A percentile compares a stretch with the other conserved stretches of the same genome.
Conservation (phyloP, 2,329 filamentous ascomycete species). For the Trichoderma polysporum region DNA sequence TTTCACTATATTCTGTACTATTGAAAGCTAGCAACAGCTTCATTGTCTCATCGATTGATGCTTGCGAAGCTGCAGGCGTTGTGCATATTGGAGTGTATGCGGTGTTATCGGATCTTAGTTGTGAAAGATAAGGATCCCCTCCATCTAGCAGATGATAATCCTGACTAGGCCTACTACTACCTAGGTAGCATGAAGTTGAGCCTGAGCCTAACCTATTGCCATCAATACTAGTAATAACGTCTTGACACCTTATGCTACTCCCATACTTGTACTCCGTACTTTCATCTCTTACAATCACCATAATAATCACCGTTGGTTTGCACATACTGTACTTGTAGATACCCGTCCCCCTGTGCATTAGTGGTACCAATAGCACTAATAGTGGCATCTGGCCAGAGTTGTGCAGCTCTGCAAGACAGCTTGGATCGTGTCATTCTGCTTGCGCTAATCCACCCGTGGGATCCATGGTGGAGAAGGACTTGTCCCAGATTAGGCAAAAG, state of each 20-base stretch:
- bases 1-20: background rate
- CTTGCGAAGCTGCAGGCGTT: background rate
- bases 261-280: too few relatives aligned
- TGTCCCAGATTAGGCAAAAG: slow-evolving; percentile 19
- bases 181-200: too few relatives aligned
- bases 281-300: too few relatives aligned
- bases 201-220: too few relatives aligned
- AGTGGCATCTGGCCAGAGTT: background rate
- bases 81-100: background rate
- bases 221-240: too few relatives aligned
- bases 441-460: background rate
- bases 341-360: background rate
- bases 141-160: too few relatives aligned
- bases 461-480: slow-evolving; percentile 9
- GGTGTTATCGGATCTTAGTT: slow-evolving; percentile 8
- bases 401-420: too few relatives aligned
- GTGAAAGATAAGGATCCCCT: slow-evolving; percentile 6
- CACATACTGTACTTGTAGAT: background rate
- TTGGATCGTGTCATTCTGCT: slow-evolving; percentile 12
- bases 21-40: background rate
- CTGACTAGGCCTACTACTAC: too few relatives aligned
- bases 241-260: too few relatives aligned
- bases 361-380: background rate
- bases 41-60: background rate
- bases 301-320: background rate